These are phyloP conservation scores for Irpex sp. DNA, from an alignment of 1,284 basidiomycete species.

Conservation along the genomic window DNA sequence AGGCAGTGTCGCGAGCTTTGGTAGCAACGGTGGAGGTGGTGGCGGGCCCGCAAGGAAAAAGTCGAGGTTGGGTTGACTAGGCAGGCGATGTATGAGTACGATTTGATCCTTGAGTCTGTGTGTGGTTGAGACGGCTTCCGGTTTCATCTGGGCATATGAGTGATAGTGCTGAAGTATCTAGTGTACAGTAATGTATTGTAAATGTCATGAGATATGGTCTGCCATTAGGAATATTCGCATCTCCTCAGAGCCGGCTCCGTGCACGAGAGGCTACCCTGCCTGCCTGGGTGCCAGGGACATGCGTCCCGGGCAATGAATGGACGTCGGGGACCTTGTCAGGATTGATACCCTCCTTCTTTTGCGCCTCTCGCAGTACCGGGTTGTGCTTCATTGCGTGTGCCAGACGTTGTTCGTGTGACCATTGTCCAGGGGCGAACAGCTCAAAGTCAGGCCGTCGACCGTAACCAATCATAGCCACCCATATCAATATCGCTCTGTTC, in stretches of 20 bases:
- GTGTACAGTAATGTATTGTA: neutral
- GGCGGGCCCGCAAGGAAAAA: constrained; percentile 38
- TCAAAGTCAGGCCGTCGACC: constrained; percentile 61
- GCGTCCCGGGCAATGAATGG: neutral
- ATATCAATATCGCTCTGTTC: constrained; percentile 66
- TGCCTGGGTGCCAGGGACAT: neutral
- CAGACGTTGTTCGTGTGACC: constrained; percentile 52
- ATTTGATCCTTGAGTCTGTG: neutral
- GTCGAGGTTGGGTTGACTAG: constrained; percentile 31
- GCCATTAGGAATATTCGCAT: neutral
- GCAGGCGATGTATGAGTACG: too few species aligned
- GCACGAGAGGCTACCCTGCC: neutral
- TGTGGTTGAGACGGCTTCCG: neutral
- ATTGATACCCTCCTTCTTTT: constrained; percentile 42
- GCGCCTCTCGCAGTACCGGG: constrained; percentile 47
- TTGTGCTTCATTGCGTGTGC: constrained; percentile 50
- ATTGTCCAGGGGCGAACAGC: constrained; percentile 51
- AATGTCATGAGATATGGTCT: neutral
- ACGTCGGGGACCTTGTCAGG: neutral
- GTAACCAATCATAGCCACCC: constrained; percentile 66
- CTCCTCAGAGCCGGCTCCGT: neutral
- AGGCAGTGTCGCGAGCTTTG: constrained; percentile 40
- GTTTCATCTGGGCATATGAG: neutral
- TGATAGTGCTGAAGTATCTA: neutral
- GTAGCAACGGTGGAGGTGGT: constrained; percentile 42